phyloP scores from a whole-genome alignment of 495 filamentous ascomycete genomes.

The Penicillium flavigenum region DNA sequence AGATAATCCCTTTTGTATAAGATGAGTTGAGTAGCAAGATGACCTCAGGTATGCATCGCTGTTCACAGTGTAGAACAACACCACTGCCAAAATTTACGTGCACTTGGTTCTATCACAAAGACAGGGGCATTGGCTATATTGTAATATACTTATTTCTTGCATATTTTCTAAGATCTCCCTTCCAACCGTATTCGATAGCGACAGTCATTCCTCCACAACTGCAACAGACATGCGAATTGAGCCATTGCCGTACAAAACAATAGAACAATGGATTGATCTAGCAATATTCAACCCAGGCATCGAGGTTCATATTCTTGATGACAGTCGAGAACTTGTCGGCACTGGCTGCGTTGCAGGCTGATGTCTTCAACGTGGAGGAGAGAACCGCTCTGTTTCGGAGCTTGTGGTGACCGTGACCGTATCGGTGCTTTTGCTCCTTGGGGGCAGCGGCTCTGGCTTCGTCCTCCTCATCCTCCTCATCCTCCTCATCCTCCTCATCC shows the following conservation, averaged over 20 bases:
- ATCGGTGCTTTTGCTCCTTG: background rate
- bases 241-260: background rate
- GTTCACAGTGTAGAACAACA: background rate
- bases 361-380: background rate
- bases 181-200: background rate
- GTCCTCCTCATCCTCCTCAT: background rate
- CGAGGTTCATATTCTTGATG: constrained; percentile 15
- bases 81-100: background rate
- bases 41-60: background rate
- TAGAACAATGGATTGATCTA: background rate
- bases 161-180: background rate
- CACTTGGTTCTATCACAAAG: background rate
- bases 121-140: background rate
- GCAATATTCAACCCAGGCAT: constrained; percentile 16
- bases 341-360: constrained; percentile 9
- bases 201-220: background rate
- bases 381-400: background rate
- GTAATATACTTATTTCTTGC: background rate
- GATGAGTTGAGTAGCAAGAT: no score
- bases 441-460: background rate
- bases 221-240: background rate
- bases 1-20: no score
- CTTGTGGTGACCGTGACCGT: constrained; percentile 3
- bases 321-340: constrained; percentile 14
- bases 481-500: background rate